Base-by-base conservation (phyloP, 2,329 filamentous ascomycete species). In the Hypoxylon sp. region DNA sequence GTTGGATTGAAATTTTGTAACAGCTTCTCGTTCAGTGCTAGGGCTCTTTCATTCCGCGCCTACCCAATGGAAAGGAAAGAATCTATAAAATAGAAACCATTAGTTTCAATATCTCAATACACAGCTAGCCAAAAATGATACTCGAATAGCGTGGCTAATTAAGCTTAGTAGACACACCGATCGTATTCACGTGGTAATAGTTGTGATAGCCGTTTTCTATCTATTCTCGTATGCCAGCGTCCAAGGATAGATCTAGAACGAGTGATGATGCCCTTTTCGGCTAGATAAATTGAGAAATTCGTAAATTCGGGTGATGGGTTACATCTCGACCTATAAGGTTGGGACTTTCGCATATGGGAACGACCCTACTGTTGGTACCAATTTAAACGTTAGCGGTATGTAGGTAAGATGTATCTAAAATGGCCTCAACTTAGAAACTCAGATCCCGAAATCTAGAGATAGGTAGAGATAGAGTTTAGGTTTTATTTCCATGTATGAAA, bases 211-310 rank as follows among this genome's bases (percentile, higher is more conserved):
- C 37, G 35, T 55, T 42, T 42, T 26, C 10, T 63, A 54, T 55
- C 33, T 13, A 5, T 48, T 46, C 51, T 60, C 63, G 63, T 65
- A 55, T 65, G 44, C 17, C n/a, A 37, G 54, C 29, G 14, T 29
- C 42, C 17, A 31, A 54, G 17, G 44, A 31, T 33, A 61, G 52
- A 46, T 66, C 63, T 66, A 66, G 57, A 61, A 61, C 47, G 44
- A 65, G 42, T 37, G 24, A 51, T 51, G 46, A 59, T 64, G 9
- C 60, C 51, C 47, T 39, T 42, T 56, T n/a, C 17, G 39, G 65
- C 52, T 67, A 60, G 59, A 64, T 35, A 3, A 11, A 26, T 29
- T 47, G 6, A 17, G 14, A 9, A 17, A 35, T 37, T 53, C 44
- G 26, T 46, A 35, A 44, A 39, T 17, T 22, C 39, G 24, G 17